Evolutionary conservation across 805 yeast genomes (phyloP).

Genomic region (Yamadazyma sp.): DNA sequence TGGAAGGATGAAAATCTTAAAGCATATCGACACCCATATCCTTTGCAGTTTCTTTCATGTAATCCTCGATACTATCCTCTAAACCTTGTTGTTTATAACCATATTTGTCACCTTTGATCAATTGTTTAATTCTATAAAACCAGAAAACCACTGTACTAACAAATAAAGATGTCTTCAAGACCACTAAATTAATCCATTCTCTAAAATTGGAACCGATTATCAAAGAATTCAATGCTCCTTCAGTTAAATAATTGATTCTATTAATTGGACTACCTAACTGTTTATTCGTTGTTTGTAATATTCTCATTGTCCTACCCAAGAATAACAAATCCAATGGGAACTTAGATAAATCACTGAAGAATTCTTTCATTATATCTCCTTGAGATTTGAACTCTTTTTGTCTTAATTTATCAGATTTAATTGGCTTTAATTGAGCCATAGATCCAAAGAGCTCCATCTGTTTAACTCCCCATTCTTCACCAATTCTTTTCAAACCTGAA

Average conservation of each 20-base stretch:
- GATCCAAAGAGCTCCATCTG: constrained; percentile 61
- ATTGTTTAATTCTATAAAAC: constrained; percentile 30
- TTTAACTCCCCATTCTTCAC: constrained; percentile 65
- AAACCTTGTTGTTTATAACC: constrained; percentile 34
- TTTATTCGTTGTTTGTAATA: constrained; percentile 68
- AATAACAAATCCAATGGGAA: constrained; percentile 68
- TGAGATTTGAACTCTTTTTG: constrained; percentile 9
- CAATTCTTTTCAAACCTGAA: constrained; percentile 45
- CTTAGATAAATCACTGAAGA: constrained; percentile 59
- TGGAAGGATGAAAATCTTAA: too few species aligned
- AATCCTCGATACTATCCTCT: constrained; percentile 46
- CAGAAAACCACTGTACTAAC: constrained; percentile 31
- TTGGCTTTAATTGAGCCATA: constrained; percentile 49
- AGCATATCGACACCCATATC: constrained; percentile 37
- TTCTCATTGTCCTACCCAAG: constrained; percentile 68
- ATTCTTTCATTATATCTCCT: constrained; percentile 48
- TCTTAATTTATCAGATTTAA: constrained; percentile 17
- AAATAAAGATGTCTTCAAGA: constrained; percentile 21
- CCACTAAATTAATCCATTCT: constrained; percentile 10
- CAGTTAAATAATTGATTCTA: constrained; percentile 59
- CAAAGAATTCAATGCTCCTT: constrained; percentile 44
- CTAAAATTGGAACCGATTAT: constrained; percentile 11
- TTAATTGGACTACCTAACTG: constrained; percentile 72
- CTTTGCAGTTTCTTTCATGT: constrained; percentile 40
- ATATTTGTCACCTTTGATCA: constrained; percentile 27